Evolutionary conservation across 306 rosid species (phyloP).

Genomic region (Lathyrus sativus): DNA sequence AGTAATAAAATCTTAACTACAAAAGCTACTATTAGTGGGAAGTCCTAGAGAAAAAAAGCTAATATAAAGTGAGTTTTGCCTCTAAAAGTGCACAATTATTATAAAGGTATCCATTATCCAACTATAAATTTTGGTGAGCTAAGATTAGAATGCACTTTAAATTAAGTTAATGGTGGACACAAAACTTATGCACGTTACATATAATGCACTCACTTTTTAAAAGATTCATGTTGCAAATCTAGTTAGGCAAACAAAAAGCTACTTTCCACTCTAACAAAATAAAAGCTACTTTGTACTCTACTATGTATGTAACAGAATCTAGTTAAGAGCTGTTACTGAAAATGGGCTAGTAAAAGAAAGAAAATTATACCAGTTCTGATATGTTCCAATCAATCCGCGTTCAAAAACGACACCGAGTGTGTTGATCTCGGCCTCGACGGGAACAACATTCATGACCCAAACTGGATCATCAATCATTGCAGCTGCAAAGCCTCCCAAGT

Average conservation of each 20-base stretch:
- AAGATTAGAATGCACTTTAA: constrained; percentile 1
- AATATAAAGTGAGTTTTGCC: neutral
- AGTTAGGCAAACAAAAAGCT: constrained; percentile 16
- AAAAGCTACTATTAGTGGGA: constrained; percentile 5
- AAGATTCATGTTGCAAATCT: constrained; percentile 11
- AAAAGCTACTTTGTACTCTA: constrained; percentile 14
- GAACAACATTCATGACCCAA: constrained; percentile 91
- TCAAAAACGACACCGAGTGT: constrained; percentile 85
- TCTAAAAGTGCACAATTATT: neutral
- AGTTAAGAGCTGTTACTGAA: neutral
- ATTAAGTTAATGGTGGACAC: neutral
- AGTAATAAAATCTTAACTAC: constrained; percentile 16
- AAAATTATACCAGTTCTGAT: constrained; percentile 73
- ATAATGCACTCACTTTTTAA: neutral
- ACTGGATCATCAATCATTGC: constrained; percentile 68
- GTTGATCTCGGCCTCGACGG: constrained; percentile 71
- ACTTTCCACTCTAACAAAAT: neutral
- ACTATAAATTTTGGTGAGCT: neutral
- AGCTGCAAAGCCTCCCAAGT: constrained; percentile 94
- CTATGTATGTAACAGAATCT: neutral
- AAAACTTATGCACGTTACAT: neutral
- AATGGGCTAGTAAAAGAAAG: neutral
- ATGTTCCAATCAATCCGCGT: constrained; percentile 92
- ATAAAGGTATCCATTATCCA: neutral
- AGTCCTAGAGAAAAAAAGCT: neutral